Percentiles rank a stretch among this genome's conserved stretches.
Conservation (phyloP, 2,329 filamentous ascomycete genomes). For the Sporothrix inflata region DNA sequence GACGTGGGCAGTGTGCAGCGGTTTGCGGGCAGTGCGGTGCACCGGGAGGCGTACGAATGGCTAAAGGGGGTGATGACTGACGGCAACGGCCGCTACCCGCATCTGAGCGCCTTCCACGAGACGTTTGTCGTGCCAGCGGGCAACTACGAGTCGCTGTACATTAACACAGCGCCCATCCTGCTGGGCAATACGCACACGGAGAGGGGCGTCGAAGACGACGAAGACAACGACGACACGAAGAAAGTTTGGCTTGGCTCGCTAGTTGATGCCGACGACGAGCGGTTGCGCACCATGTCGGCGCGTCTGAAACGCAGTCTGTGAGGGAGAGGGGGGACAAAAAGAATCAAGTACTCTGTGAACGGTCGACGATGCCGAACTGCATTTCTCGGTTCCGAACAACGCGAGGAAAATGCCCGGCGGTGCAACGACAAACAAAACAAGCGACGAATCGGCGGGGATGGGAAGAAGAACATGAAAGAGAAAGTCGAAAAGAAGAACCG, state of each 20-base stretch:
- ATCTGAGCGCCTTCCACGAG: constrained; percentile 35
- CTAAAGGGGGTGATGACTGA: background rate
- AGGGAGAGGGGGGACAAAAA: background rate
- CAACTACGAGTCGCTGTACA: constrained; percentile 33
- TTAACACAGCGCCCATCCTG: constrained; percentile 33
- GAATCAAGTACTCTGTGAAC: too few species aligned
- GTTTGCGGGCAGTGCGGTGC: constrained; percentile 32
- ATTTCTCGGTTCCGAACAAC: background rate
- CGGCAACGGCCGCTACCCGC: constrained; percentile 1
- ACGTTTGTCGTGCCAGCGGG: constrained; percentile 33
- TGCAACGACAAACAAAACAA: background rate
- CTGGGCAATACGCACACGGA: constrained; percentile 24
- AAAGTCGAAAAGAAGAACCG: background rate
- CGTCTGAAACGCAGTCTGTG: constrained; percentile 22
- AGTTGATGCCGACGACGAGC: constrained; percentile 30
- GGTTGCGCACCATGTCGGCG: constrained; percentile 30
- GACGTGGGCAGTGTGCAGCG: constrained; percentile 32
- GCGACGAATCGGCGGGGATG: background rate
- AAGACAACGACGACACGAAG: background rate
- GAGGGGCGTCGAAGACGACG: background rate
- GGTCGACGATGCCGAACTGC: too few species aligned
- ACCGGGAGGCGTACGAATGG: constrained; percentile 31
- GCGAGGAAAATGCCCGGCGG: background rate
- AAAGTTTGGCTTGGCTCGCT: constrained; percentile 28
- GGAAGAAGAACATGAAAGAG: background rate